phyloP scores from a whole-genome alignment of 768 basidiomycete species.

The Boletus speciosus region DNA sequence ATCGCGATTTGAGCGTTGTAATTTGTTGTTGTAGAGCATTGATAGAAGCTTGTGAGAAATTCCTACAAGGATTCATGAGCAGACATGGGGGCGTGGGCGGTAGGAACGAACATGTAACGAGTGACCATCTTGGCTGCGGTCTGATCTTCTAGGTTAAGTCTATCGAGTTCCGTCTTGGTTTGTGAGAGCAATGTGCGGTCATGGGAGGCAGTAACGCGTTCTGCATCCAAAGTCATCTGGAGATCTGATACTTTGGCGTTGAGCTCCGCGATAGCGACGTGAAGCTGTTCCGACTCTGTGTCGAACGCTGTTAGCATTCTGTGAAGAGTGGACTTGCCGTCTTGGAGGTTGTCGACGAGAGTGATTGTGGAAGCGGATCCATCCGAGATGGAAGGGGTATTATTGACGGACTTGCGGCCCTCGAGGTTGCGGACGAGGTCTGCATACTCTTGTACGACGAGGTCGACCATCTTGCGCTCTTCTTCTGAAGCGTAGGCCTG shows the following conservation, averaged over 20 bases:
- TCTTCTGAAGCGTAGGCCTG: constrained; percentile 50
- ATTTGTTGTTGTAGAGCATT: constrained; percentile 62
- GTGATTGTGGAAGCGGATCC: constrained; percentile 18
- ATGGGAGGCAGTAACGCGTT: constrained; percentile 40
- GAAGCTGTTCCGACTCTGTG: constrained; percentile 43
- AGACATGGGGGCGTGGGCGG: not conserved
- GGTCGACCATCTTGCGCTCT: constrained; percentile 56
- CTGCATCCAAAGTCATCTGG: constrained; percentile 43
- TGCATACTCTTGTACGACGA: constrained; percentile 70
- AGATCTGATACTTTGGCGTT: constrained; percentile 43
- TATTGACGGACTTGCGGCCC: constrained; percentile 34
- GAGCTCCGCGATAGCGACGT: constrained; percentile 40
- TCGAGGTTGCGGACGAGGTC: constrained; percentile 68
- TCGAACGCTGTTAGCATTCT: constrained; percentile 49
- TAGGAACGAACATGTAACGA: constrained; percentile 69
- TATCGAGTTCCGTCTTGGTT: constrained; percentile 50
- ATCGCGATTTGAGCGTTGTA: constrained; percentile 53
- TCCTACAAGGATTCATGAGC: constrained; percentile 43
- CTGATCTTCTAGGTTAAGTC: constrained; percentile 59
- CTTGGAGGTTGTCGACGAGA: constrained; percentile 39
- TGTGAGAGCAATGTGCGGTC: constrained; percentile 46
- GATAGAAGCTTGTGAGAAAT: constrained; percentile 76
- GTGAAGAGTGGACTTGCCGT: constrained; percentile 49
- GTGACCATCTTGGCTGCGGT: constrained; percentile 81
- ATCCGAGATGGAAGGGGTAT: not conserved